Conservation (phyloP, 331 rosid genomes). For the Prunus yedoensis region DNA sequence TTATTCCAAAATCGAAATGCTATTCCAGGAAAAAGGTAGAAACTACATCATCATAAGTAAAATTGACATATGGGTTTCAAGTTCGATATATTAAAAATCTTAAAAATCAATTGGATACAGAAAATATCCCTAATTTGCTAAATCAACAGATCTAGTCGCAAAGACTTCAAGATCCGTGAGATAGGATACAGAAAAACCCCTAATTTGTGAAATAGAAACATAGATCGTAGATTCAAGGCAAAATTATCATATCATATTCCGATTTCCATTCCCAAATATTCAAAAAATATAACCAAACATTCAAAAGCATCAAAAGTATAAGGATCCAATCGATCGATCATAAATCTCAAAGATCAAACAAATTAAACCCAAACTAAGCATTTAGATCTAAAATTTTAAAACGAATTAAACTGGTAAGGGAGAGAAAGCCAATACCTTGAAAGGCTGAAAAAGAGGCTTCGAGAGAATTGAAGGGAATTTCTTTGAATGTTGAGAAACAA, state of each 20-base stretch:
- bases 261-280: background rate
- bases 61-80: no score
- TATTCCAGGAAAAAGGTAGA: no score
- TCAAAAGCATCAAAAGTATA: background rate
- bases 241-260: background rate
- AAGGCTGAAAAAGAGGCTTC: background rate
- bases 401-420: background rate
- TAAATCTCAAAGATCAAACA: background rate
- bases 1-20: background rate
- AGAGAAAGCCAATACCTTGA: constrained; percentile 33
- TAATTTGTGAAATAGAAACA: background rate
- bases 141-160: background rate
- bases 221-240: background rate
- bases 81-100: no score
- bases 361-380: background rate
- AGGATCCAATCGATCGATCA: background rate
- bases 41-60: no score
- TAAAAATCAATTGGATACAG: no score
- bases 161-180: background rate
- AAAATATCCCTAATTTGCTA: no score
- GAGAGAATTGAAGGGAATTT: background rate
- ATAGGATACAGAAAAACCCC: background rate
- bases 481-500: background rate
- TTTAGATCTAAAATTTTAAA: background rate
- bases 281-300: background rate